Evolutionary conservation across 2,329 filamentous ascomycete species (phyloP).

Genomic region (Tolypocladium album): DNA sequence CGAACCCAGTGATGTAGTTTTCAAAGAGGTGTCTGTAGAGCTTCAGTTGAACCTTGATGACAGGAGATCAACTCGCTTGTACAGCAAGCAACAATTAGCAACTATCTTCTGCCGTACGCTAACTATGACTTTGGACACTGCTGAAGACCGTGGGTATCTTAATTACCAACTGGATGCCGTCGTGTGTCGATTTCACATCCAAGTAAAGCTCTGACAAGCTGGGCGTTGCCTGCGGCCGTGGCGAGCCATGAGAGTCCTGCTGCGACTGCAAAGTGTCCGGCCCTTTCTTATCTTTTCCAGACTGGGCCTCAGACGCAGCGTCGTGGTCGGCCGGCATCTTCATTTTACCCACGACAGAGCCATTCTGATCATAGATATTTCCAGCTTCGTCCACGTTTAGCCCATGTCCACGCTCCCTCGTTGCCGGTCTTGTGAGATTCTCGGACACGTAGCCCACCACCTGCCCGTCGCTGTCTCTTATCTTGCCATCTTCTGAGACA

Average conservation of each 20-base stretch:
- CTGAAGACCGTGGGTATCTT: constrained; percentile 46
- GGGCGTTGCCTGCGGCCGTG: constrained; percentile 22
- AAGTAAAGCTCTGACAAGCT: constrained; percentile 44
- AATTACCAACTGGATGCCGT: constrained; percentile 46
- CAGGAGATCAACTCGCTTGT: too few relatives aligned
- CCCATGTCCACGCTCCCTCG: constrained; percentile 40
- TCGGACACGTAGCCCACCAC: constrained; percentile 66
- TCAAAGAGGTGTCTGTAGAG: too few relatives aligned
- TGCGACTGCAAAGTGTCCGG: constrained; percentile 7
- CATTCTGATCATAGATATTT: constrained; percentile 45
- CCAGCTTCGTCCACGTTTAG: constrained; percentile 46
- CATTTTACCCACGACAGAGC: constrained; percentile 52
- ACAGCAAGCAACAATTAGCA: not conserved
- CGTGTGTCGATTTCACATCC: constrained; percentile 46
- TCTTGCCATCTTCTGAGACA: constrained; percentile 33
- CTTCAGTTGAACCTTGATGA: too few relatives aligned
- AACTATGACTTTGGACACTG: constrained; percentile 8
- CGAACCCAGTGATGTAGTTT: too few relatives aligned
- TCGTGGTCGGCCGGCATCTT: constrained; percentile 13
- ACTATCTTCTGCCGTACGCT: not conserved
- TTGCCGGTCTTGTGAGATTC: constrained; percentile 37
- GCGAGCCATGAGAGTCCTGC: constrained; percentile 20
- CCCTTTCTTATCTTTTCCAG: not conserved
- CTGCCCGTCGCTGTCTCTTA: constrained; percentile 69
- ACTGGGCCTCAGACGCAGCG: not conserved